Percentiles rank a stretch among this genome's conserved stretches.
Evolutionary conservation across 2,329 filamentous ascomycete species (phyloP).

Genomic region (Stachybotrys chartarum): DNA sequence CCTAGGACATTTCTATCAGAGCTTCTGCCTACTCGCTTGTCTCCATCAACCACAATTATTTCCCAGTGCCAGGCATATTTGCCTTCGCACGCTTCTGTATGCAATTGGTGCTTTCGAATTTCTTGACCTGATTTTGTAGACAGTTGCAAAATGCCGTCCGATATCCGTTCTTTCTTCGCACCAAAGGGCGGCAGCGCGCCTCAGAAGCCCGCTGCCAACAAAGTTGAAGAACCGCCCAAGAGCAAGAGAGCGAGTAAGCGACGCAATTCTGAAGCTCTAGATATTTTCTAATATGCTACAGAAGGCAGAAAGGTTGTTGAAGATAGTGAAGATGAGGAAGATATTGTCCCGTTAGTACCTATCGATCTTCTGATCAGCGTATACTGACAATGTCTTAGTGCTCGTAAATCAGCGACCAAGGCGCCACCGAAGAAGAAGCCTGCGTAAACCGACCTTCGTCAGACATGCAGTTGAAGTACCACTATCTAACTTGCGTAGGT

Average conservation of each 20-base stretch:
- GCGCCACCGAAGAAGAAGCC: slow-evolving; percentile 47
- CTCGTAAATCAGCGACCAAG: slow-evolving; percentile 48
- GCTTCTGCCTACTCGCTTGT: background rate
- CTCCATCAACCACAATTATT: background rate
- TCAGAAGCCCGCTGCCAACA: slow-evolving; percentile 38
- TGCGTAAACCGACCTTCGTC: slow-evolving; percentile 27
- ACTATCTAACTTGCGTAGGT: slow-evolving; percentile 17
- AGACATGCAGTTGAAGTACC: background rate
- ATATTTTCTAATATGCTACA: background rate
- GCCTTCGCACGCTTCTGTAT: background rate
- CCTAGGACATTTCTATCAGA: background rate
- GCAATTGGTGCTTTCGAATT: slow-evolving; percentile 1
- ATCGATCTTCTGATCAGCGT: background rate
- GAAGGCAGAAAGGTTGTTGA: slow-evolving; percentile 64
- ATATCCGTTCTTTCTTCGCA: slow-evolving; percentile 89
- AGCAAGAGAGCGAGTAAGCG: slow-evolving; percentile 38
- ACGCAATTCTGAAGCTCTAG: background rate
- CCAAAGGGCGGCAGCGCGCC: slow-evolving; percentile 59
- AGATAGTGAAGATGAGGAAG: slow-evolving; percentile 73
- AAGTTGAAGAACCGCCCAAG: slow-evolving; percentile 35
- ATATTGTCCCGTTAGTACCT: slow-evolving; percentile 18
- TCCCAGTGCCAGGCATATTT: background rate
- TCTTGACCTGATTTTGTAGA: background rate
- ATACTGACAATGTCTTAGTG: background rate
- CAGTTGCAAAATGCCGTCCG: slow-evolving; percentile 58